These are phyloP conservation scores for Euptelea pleiosperma DNA, from an alignment of 164 flowering plant genomes.

Conservation along the genomic window DNA sequence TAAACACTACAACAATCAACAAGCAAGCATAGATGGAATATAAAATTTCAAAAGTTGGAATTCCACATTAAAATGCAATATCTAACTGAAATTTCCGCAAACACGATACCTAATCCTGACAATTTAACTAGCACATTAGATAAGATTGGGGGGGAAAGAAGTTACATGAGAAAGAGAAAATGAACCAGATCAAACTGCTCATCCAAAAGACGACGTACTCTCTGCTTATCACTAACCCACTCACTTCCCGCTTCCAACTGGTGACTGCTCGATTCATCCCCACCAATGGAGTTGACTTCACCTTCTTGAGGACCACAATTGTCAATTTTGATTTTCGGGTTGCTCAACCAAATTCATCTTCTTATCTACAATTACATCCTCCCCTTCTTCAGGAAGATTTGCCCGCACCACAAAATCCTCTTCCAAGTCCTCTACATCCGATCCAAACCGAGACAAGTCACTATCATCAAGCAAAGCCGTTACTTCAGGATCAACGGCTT, in stretches of 20 bases:
- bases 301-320: constrained; percentile 4
- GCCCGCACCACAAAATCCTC: constrained; percentile 87
- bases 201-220: constrained; percentile 63
- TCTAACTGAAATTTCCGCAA: too few species aligned
- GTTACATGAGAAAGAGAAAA: constrained; percentile 1
- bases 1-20: too few species aligned
- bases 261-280: constrained; percentile 3
- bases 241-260: constrained; percentile 8
- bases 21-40: too few species aligned
- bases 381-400: constrained; percentile 46
- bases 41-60: too few species aligned
- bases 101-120: too few species aligned
- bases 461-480: constrained; percentile 72
- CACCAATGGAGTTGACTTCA: constrained; percentile 5
- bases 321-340: constrained; percentile 3
- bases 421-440: constrained; percentile 87
- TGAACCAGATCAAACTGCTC: constrained; percentile 76
- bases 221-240: constrained; percentile 57
- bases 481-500: constrained; percentile 74
- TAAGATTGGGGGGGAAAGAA: too few species aligned
- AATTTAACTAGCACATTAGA: too few species aligned
- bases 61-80: too few species aligned
- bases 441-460: constrained; percentile 61
- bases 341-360: constrained; percentile 18
- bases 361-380: constrained; percentile 24